These are phyloP conservation scores for Scleroderma citrinum DNA, from an alignment of 768 basidiomycete genomes.

Conservation along the genomic window DNA sequence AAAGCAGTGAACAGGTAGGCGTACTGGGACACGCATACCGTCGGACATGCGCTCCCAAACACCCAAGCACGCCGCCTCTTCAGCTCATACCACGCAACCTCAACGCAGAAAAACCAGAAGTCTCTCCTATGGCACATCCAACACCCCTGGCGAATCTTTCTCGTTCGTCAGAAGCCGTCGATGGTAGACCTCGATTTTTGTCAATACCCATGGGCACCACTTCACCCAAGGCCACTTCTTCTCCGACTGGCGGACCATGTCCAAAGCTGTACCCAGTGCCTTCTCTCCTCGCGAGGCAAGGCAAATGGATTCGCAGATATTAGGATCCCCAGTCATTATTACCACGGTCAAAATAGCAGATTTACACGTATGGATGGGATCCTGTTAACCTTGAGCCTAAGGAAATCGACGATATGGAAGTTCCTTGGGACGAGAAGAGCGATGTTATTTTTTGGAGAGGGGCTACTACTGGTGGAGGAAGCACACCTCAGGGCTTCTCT, in stretches of 20 bases:
- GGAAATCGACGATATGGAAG: conserved; percentile 79
- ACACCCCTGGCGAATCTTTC: conserved; percentile 47
- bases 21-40: conserved; percentile 97
- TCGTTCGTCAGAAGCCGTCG: conserved; percentile 58
- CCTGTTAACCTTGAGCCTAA: conserved; percentile 63
- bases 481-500: conserved; percentile 77
- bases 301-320: conserved; percentile 84
- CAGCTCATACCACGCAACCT: conserved; percentile 62
- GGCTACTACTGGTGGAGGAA: conserved; percentile 92
- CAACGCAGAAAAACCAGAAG: conserved; percentile 23
- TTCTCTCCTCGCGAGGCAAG: conserved; percentile 92
- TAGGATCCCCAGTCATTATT: conserved; percentile 94
- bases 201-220: conserved; percentile 70
- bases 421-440: conserved; percentile 84
- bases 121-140: conserved; percentile 21
- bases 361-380: conserved; percentile 96
- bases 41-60: conserved; percentile 77
- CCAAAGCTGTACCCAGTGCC: conserved; percentile 85
- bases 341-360: conserved; percentile 72
- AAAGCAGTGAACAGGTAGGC: conserved; percentile 68
- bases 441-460: conserved; percentile 93
- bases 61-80: conserved; percentile 80
- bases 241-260: conserved; percentile 90
- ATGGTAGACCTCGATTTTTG: conserved; percentile 78
- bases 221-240: conserved; percentile 94